A percentile compares a stretch with the other conserved stretches of the same genome.
Evolutionary conservation across 2,329 filamentous ascomycete species (phyloP).

Genomic region (Sporothrix brunneoviolacea): DNA sequence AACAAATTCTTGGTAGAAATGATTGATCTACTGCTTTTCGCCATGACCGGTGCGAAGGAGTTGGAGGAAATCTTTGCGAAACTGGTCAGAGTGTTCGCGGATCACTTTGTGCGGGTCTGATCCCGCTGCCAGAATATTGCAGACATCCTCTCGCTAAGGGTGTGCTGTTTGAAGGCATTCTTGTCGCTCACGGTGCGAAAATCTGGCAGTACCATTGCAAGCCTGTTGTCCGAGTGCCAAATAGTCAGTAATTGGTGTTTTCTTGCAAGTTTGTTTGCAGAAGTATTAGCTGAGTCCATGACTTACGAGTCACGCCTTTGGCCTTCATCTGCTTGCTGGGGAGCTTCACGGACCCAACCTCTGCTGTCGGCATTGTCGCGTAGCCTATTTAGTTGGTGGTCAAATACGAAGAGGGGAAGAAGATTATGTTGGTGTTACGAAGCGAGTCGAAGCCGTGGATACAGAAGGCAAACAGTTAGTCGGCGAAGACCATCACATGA

Average conservation of each 20-base stretch:
- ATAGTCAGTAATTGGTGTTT: no score
- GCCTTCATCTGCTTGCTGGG: slow-evolving; percentile 86
- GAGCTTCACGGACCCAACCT: slow-evolving; percentile 85
- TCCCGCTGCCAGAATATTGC: slow-evolving; percentile 82
- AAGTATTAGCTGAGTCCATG: no score
- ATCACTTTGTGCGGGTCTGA: slow-evolving; percentile 82
- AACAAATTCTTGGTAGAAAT: slow-evolving; percentile 95
- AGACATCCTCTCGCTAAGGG: slow-evolving; percentile 79
- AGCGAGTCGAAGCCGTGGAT: no score
- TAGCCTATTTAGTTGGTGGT: neutral
- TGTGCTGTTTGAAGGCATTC: slow-evolving; percentile 89
- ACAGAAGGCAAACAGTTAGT: slow-evolving; percentile 1
- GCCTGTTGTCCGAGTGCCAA: no score
- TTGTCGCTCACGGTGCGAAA: slow-evolving; percentile 70
- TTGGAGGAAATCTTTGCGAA: slow-evolving; percentile 69
- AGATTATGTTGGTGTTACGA: neutral
- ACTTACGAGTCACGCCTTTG: slow-evolving; percentile 44
- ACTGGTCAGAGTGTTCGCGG: slow-evolving; percentile 72
- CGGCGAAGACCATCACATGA: neutral
- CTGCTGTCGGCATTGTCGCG: slow-evolving; percentile 77
- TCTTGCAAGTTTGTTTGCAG: no score
- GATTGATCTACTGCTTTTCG: slow-evolving; percentile 83
- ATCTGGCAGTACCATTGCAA: slow-evolving; percentile 88
- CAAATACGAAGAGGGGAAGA: neutral
- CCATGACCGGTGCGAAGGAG: slow-evolving; percentile 78